Evolutionary conservation across 2,329 filamentous ascomycete species (phyloP), one percentile per base, ranked within the genome.

Genomic region (Neophaeococcomyces aloes): DNA sequence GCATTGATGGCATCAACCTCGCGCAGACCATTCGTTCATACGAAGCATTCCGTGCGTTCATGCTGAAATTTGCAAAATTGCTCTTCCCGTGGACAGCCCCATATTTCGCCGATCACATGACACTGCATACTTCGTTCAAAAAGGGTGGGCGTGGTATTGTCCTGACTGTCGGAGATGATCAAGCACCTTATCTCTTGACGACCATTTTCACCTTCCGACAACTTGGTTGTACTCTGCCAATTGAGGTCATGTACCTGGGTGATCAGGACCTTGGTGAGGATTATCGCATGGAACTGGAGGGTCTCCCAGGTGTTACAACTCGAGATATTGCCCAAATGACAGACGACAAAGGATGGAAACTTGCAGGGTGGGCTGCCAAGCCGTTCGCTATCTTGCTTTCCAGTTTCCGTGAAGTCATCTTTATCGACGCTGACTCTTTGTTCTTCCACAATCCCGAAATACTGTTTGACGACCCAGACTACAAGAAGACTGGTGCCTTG

Each of bases 311-410:
- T 3, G 67, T 71, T 6, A 58, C 65, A 8, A 70, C 66, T 1
- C 59, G 67, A 17, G 65, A 71, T 45, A 57, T 70, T 32, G 59
- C 59, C 10, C 59, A 60, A 19, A 69, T 70, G 65, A 61, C 70
- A 7, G 59, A 64, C 29, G 65, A 68, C 29, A 55, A 58, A 17
- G 66, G 66, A 15, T 71, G 67, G 67, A 59, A 57, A 27, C 52
- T 70, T 30, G 61, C 58, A 7, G 67, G 67, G 4, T 70, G 66
- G 66, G 67, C 67, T 0, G 64, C 62, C 17, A 71, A 71, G 48
- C 66, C 68, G 1, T 70, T 66, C 35, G 67, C 67, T 1, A 67
- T 69, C 19, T 54, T 71, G 4, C 52, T 68, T 46, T 69, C 66
- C 2, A 67, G 63, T 23, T 71, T 70, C 55, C 64, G 65, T 4